Evolutionary conservation across 1,139 yeast species (phyloP).

Genomic region (Protomyces lactucae-debilis): DNA sequence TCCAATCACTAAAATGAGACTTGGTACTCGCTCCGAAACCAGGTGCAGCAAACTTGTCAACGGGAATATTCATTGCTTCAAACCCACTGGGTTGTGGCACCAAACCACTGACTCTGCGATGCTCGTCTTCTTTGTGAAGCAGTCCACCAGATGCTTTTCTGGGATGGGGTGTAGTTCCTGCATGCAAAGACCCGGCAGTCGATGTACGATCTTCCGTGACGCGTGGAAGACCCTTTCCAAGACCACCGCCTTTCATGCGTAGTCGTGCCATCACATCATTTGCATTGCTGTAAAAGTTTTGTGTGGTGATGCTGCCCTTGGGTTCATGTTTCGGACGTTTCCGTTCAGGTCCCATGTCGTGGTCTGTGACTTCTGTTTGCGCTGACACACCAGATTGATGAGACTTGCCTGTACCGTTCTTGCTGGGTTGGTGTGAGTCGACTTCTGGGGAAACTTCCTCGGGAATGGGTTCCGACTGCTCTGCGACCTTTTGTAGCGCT

Average conservation of each 20-base stretch:
- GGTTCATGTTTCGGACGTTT: slow-evolving; percentile 25
- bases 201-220: slow-evolving; percentile 26
- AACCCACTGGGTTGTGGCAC: slow-evolving; percentile 15
- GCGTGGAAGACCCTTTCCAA: slow-evolving; percentile 26
- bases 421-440: not conserved
- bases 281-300: slow-evolving; percentile 28
- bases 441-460: not conserved
- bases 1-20: slow-evolving; percentile 24
- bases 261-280: slow-evolving; percentile 28
- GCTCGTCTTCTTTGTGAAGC: slow-evolving; percentile 13
- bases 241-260: slow-evolving; percentile 23
- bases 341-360: slow-evolving; percentile 14
- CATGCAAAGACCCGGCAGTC: not conserved
- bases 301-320: slow-evolving; percentile 29
- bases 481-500: not conserved
- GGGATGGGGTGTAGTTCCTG: not conserved
- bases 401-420: not conserved
- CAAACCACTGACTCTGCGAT: not conserved
- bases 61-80: slow-evolving; percentile 20
- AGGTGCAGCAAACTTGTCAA: slow-evolving; percentile 8
- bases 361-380: slow-evolving; percentile 19
- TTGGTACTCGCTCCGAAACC: slow-evolving; percentile 12
- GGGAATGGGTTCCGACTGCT: not conserved
- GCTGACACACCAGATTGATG: slow-evolving; percentile 9
- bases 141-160: not conserved